Conservation (phyloP, 2,329 filamentous ascomycete species). For the Colletotrichum abscissum region DNA sequence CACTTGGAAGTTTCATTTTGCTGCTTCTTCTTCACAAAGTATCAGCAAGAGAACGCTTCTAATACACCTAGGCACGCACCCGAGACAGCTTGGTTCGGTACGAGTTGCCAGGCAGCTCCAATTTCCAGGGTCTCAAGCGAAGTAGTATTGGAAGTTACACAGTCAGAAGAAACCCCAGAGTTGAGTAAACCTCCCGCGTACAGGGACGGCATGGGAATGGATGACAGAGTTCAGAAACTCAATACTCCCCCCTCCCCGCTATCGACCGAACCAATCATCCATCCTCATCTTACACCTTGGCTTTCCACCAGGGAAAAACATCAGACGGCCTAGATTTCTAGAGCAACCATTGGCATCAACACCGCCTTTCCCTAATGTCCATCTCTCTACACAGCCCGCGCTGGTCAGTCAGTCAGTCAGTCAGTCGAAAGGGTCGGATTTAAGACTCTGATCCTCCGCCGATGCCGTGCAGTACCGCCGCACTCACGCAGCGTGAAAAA, state of each 20-base stretch:
- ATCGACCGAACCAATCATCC: constrained; percentile 18
- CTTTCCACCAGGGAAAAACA: constrained; percentile 11
- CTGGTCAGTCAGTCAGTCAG: neutral
- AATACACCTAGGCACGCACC: neutral
- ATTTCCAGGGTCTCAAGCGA: neutral
- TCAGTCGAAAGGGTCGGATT: neutral
- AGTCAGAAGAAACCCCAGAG: neutral
- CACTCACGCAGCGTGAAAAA: too few relatives aligned
- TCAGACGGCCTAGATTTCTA: constrained; percentile 24
- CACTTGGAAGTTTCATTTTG: too few relatives aligned
- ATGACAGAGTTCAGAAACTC: neutral
- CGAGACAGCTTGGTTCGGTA: neutral
- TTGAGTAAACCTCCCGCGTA: neutral
- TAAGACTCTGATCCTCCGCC: constrained; percentile 2
- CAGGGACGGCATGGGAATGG: constrained; percentile 1
- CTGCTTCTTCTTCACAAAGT: too few relatives aligned
- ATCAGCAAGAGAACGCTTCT: neutral
- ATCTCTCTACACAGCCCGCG: constrained; percentile 19
- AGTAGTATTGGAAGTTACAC: neutral
- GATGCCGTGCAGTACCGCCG: neutral
- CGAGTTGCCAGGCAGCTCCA: neutral
- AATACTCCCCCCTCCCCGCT: constrained; percentile 1
- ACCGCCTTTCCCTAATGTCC: neutral
- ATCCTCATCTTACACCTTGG: neutral
- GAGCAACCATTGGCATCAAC: constrained; percentile 1